Evolutionary conservation across 1,284 basidiomycete genomes (phyloP).

Genomic region (Cryptococcus wingfieldii): DNA sequence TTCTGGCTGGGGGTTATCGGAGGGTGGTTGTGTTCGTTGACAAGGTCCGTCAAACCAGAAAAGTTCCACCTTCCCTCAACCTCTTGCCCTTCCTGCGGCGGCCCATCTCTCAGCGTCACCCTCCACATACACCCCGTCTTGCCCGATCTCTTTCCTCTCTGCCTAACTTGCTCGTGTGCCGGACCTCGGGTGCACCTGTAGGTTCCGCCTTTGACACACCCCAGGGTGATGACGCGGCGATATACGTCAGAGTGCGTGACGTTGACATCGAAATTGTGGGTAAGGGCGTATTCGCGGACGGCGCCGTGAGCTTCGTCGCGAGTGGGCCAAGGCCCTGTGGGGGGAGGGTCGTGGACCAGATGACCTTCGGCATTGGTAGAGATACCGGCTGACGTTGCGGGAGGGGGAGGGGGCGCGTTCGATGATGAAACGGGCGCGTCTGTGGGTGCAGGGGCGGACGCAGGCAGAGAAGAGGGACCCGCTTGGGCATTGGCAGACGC

Average conservation of each 20-base stretch:
- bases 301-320: not conserved
- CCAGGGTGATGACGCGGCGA: not conserved
- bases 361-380: not conserved
- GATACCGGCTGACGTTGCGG: not conserved
- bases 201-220: not conserved
- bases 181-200: not conserved
- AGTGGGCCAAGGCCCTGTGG: not conserved
- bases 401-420: not conserved
- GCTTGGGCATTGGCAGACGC: not conserved
- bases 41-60: not conserved
- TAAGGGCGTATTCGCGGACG: not conserved
- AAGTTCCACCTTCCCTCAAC: not conserved
- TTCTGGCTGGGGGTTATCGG: not conserved
- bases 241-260: not conserved
- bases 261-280: not conserved
- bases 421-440: not conserved
- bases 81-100: not conserved
- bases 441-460: not conserved
- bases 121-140: not conserved
- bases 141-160: not conserved
- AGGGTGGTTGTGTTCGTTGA: slow-evolving; percentile 1
- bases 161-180: not conserved
- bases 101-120: not conserved
- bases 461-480: not conserved
- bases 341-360: not conserved